Conservation (phyloP, 2,329 filamentous ascomycete genomes). For the Acephala macrosclerotiorum region DNA sequence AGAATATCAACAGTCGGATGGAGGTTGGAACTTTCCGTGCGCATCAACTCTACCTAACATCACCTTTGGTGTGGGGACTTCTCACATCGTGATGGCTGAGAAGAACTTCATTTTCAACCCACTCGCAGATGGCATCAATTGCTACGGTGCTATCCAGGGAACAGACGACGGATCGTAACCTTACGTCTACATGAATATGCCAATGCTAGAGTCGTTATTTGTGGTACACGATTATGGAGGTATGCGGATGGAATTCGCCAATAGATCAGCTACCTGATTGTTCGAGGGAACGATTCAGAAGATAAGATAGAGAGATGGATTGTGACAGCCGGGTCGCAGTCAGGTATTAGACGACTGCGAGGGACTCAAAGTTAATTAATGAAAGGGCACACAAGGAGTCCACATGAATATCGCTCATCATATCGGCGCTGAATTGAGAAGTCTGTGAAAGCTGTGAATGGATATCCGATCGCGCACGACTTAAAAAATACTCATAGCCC, state of each 20-base stretch:
- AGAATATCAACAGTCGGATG: slow-evolving; percentile 34
- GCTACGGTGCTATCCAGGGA: slow-evolving; percentile 35
- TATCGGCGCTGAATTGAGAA: no score
- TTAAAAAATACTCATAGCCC: no score
- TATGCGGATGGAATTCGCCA: slow-evolving; percentile 34
- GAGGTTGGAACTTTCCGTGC: slow-evolving; percentile 46
- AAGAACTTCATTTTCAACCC: slow-evolving; percentile 44
- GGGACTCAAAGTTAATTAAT: no score
- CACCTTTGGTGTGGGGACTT: slow-evolving; percentile 42
- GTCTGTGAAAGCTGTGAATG: no score
- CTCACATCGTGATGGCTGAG: slow-evolving; percentile 41
- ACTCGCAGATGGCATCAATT: slow-evolving; percentile 29
- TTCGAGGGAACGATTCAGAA: not conserved
- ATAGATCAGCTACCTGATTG: slow-evolving; percentile 15
- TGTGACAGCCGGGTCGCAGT: not conserved
- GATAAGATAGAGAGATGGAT: not conserved
- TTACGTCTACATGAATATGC: slow-evolving; percentile 28
- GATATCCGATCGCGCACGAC: no score
- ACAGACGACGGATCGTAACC: slow-evolving; percentile 25
- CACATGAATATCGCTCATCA: no score
- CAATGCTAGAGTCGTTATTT: slow-evolving; percentile 34
- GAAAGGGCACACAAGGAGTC: no score
- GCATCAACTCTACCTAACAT: slow-evolving; percentile 42
- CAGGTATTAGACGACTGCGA: no score
- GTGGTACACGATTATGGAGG: slow-evolving; percentile 35